Evolutionary conservation across 192 early-diverging fungal genomes (phyloP).

Genomic region (Dissophora globulifera): DNA sequence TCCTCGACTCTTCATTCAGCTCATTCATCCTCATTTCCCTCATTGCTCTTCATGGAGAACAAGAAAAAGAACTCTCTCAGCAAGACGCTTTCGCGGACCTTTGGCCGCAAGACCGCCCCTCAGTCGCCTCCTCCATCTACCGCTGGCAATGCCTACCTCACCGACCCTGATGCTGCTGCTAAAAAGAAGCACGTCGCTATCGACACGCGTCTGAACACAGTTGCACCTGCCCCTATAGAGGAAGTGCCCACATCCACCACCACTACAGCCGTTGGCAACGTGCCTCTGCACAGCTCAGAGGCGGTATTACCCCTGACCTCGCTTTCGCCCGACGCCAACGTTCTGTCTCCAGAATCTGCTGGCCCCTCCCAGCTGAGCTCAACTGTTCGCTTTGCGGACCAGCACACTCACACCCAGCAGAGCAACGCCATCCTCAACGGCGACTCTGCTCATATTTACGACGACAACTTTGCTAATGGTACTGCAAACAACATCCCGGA

Average conservation of each 20-base stretch:
- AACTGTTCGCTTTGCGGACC: too few species aligned
- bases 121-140: neutral
- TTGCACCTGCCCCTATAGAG: too few species aligned
- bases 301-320: neutral
- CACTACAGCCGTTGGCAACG: neutral
- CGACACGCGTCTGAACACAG: too few species aligned
- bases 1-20: too few species aligned
- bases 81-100: slow-evolving; percentile 48
- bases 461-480: slow-evolving; percentile 22
- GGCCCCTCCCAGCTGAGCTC: too few species aligned
- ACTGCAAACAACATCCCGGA: slow-evolving; percentile 26
- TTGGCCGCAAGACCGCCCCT: slow-evolving; percentile 28
- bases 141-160: neutral
- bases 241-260: too few species aligned
- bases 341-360: slow-evolving; percentile 22
- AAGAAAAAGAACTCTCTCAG: slow-evolving; percentile 45
- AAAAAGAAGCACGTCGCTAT: too few species aligned
- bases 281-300: neutral
- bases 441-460: too few species aligned
- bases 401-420: too few species aligned
- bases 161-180: too few species aligned
- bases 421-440: too few species aligned
- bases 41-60: slow-evolving; percentile 32
- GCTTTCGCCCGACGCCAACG: neutral
- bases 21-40: neutral